A percentile compares a stretch with the other conserved stretches of the same genome.
Conservation (phyloP, 768 basidiomycete species). For the Amanita jacksonii region DNA sequence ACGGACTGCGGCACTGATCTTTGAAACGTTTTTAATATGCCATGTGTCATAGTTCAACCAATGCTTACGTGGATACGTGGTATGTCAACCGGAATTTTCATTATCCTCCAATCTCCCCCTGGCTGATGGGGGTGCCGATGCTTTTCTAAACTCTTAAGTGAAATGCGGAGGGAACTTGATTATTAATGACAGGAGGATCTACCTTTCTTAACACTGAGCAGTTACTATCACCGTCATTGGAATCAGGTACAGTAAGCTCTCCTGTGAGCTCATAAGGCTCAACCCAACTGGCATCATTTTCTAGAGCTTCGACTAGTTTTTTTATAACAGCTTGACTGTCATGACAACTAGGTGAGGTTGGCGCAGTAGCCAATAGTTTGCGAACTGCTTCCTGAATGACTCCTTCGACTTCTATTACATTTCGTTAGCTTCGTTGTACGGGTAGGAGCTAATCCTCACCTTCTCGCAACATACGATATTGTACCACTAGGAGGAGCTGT, state of each 20-base stretch:
- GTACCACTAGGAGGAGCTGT: conserved; percentile 52
- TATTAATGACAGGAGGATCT: not conserved
- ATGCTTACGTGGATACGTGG: conserved; percentile 56
- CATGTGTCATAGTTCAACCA: conserved; percentile 50
- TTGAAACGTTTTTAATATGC: conserved; percentile 5
- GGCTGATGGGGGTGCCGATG: conserved; percentile 31
- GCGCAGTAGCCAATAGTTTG: conserved; percentile 21
- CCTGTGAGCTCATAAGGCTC: conserved; percentile 63
- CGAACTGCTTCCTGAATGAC: conserved; percentile 43
- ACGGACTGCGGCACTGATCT: conserved; percentile 61
- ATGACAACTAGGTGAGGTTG: conserved; percentile 26
- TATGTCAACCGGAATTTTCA: conserved; percentile 73
- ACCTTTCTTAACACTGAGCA: conserved; percentile 27
- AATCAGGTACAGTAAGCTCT: conserved; percentile 48
- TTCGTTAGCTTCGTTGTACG: conserved; percentile 2
- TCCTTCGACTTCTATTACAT: conserved; percentile 53
- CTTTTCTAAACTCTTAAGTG: conserved; percentile 29
- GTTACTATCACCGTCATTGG: conserved; percentile 18
- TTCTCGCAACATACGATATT: conserved; percentile 75
- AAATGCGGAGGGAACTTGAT: not conserved
- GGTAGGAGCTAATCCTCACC: conserved; percentile 33
- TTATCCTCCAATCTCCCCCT: conserved; percentile 53
- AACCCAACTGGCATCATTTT: conserved; percentile 58
- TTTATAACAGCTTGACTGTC: conserved; percentile 33
- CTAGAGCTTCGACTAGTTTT: conserved; percentile 47